A percentile compares a stretch with the other conserved stretches of the same genome.
Conservation (phyloP, 495 filamentous ascomycete species). For the Penicillium riverlandense region DNA sequence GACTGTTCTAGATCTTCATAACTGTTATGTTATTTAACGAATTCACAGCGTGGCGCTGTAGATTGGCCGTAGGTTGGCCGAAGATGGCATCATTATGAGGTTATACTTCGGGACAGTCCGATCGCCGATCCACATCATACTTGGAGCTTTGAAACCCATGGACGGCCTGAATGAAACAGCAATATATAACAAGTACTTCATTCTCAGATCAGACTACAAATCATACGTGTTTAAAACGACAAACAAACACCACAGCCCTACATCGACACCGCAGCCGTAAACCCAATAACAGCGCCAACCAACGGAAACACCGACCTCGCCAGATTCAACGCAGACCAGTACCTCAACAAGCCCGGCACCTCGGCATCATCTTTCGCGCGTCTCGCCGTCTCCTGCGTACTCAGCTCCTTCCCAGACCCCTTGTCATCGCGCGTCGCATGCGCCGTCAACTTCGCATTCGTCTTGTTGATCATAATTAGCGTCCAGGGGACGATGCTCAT, state of each 20-base stretch:
- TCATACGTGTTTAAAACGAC: too few species aligned
- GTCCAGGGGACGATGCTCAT: constrained; percentile 27
- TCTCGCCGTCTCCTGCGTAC: constrained; percentile 12
- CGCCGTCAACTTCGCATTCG: constrained; percentile 15
- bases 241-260: not conserved
- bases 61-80: too few species aligned
- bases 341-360: constrained; percentile 9
- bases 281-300: constrained; percentile 13
- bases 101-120: too few species aligned
- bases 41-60: too few species aligned
- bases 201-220: too few species aligned
- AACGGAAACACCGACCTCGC: constrained; percentile 11
- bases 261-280: constrained; percentile 10
- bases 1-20: too few species aligned
- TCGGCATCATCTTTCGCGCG: constrained; percentile 15
- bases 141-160: too few species aligned
- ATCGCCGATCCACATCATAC: too few species aligned
- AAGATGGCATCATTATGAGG: too few species aligned
- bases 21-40: too few species aligned
- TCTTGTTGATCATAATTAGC: constrained; percentile 15
- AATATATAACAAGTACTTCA: too few species aligned
- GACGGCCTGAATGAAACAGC: too few species aligned
- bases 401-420: constrained; percentile 6
- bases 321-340: constrained; percentile 16
- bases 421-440: constrained; percentile 18